phyloP scores from a whole-genome alignment of 345 rosid species.

The Ricinus communis region DNA sequence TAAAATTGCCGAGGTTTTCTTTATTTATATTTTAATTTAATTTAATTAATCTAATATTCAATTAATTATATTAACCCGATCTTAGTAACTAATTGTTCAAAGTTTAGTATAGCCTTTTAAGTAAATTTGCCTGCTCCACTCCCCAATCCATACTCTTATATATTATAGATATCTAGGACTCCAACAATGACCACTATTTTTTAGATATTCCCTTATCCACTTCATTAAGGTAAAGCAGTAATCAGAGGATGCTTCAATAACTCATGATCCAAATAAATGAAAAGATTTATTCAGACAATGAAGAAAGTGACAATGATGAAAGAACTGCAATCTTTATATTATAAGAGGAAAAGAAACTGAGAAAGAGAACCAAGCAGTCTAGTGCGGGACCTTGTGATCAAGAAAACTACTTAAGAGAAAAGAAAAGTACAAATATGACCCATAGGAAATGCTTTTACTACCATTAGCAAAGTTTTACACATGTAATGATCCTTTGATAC shows the following conservation, averaged over 20 bases:
- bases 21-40: too few species aligned
- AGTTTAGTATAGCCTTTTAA: too few species aligned
- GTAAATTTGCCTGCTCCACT: too few species aligned
- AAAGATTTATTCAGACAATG: background rate
- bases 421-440: background rate
- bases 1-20: too few species aligned
- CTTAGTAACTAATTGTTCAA: too few species aligned
- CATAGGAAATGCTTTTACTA: background rate
- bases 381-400: background rate
- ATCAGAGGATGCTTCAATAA: background rate
- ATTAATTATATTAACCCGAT: too few species aligned
- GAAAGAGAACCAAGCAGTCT: background rate
- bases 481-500: too few species aligned
- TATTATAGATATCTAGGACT: background rate
- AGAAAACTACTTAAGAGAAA: background rate
- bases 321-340: background rate
- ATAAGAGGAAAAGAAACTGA: background rate
- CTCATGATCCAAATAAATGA: constrained; percentile 10
- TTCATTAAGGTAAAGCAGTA: background rate
- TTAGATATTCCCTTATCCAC: background rate
- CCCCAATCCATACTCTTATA: too few species aligned
- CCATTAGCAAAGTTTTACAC: background rate
- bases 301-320: background rate
- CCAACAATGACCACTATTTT: background rate
- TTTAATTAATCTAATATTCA: too few species aligned